A percentile compares a stretch with the other conserved stretches of the same genome.
Conservation (phyloP, 306 rosid genomes). For the Sophora flavescens region DNA sequence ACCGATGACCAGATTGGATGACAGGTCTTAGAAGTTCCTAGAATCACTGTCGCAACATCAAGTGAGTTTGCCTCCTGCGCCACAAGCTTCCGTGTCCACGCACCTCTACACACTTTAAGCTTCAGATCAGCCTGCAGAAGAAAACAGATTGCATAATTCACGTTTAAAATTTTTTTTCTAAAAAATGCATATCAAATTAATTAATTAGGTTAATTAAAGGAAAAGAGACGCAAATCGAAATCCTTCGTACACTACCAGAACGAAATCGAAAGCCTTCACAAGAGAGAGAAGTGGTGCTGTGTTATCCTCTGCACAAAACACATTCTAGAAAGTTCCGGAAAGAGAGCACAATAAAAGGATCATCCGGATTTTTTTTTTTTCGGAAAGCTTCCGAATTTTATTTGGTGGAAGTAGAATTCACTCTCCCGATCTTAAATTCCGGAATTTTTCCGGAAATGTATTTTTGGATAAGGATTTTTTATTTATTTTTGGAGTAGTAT, state of each 20-base stretch:
- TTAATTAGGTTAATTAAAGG: not conserved
- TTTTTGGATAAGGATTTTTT: no score
- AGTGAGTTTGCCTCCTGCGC: slow-evolving; percentile 55
- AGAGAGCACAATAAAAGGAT: no score
- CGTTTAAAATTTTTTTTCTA: slow-evolving; percentile 3
- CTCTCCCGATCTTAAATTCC: no score
- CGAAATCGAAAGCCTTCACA: slow-evolving; percentile 66
- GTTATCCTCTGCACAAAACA: slow-evolving; percentile 46
- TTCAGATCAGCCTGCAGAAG: slow-evolving; percentile 63
- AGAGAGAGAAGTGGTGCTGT: slow-evolving; percentile 63
- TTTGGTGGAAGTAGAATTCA: no score
- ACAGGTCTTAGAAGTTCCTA: slow-evolving; percentile 65
- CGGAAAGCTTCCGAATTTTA: no score
- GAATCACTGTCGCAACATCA: slow-evolving; percentile 54
- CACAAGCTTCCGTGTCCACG: slow-evolving; percentile 52
- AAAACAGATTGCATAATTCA: not conserved
- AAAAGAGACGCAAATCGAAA: slow-evolving; percentile 49
- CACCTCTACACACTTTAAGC: slow-evolving; percentile 68
- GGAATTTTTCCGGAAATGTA: no score
- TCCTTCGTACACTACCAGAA: slow-evolving; percentile 70
- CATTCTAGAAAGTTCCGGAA: not conserved
- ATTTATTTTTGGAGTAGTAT: no score
- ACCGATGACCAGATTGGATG: slow-evolving; percentile 59
- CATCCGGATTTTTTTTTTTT: no score
- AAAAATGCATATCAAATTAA: not conserved